Base-by-base conservation (phyloP, 2,329 filamentous ascomycete genomes). In the Alternaria gansuensis region DNA sequence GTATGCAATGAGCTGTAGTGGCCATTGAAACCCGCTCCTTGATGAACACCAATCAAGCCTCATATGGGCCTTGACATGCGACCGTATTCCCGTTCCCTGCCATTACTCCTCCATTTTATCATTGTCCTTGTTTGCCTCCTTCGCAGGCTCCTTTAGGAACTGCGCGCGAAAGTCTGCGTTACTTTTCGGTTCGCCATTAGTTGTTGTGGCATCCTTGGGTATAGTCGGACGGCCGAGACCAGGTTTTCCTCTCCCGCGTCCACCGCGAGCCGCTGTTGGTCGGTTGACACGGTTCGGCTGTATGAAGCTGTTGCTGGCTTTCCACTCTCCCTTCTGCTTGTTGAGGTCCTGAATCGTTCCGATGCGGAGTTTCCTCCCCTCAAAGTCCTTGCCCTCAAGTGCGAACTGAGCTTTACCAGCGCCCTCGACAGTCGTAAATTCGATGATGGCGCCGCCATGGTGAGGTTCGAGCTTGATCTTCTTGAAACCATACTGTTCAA, bases 371-470 rank as follows among this genome's bases (percentile, higher is more conserved):
- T 77, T 77, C 9, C 74, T 63, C 7, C 81, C 81, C 11, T 70
- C 69, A 40, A 77, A 77, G 17, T 79, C 75, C 41, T 77, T 51
- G 7, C 74, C 73, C 10, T 79, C 78, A 1, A 83, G 71, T 7
- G 76, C 79, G 14, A 81, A 73, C n/a, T 86, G 82, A 1, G 90
- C 90, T 71, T 86, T 90, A 26, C 93, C 93, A 0, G 90, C 90
- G 34, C 88, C 84, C 2, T 87, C 82, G 2, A 89, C 83, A 50
- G 91, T 87, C 2, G 81, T 81, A 70, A 91, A 97, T 73, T 98
- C 95, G 36, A 98, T 84, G 54, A 94, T 90, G 5, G 93, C 95
- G 11, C 93, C 93, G 57, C 89, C 88, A 62, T 96, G 91, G 59
- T 92, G 87, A 1, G 93, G 92, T 44, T 92, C 88, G 10, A 97